Evolutionary conservation across 805 yeast species (phyloP).

Genomic region (Cephaloascus albidus): DNA sequence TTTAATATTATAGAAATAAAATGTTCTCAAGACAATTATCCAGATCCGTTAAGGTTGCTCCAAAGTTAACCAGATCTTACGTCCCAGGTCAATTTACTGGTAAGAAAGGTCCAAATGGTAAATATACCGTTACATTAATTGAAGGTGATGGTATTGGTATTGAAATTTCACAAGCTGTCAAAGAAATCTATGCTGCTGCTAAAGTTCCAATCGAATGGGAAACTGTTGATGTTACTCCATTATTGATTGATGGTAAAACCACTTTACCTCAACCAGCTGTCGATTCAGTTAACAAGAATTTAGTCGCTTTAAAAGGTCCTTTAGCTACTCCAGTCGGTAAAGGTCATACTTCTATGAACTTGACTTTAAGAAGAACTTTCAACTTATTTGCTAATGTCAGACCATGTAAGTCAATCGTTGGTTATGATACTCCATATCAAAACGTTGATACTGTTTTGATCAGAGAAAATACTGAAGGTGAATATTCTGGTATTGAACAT

Average conservation of each 20-base stretch:
- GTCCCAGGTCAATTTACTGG: slow-evolving; percentile 11
- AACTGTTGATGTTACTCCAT: slow-evolving; percentile 91
- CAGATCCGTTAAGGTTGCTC: background rate
- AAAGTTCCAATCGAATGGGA: slow-evolving; percentile 96
- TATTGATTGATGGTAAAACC: slow-evolving; percentile 84
- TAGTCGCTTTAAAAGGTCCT: slow-evolving; percentile 96
- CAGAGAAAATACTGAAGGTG: slow-evolving; percentile 99
- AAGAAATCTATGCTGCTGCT: slow-evolving; percentile 89
- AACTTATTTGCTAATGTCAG: slow-evolving; percentile 94
- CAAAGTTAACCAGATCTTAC: background rate
- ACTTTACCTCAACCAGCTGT: slow-evolving; percentile 90
- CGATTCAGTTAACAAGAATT: slow-evolving; percentile 83
- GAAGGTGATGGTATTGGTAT: slow-evolving; percentile 99
- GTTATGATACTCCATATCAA: slow-evolving; percentile 84
- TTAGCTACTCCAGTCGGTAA: slow-evolving; percentile 98
- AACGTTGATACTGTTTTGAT: slow-evolving; percentile 91
- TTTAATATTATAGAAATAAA: no score
- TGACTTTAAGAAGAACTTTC: slow-evolving; percentile 96
- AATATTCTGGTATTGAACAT: slow-evolving; percentile 98
- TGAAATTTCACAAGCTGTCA: slow-evolving; percentile 91
- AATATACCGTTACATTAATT: slow-evolving; percentile 9
- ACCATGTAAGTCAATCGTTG: slow-evolving; percentile 90
- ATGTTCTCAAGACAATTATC: background rate
- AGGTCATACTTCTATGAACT: slow-evolving; percentile 96
- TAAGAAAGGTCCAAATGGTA: slow-evolving; percentile 12